Percentiles rank a stretch among this genome's conserved stretches.
Evolutionary conservation across 139 green algal species (phyloP).

Genomic region (Tetratostichococcus sp.): DNA sequence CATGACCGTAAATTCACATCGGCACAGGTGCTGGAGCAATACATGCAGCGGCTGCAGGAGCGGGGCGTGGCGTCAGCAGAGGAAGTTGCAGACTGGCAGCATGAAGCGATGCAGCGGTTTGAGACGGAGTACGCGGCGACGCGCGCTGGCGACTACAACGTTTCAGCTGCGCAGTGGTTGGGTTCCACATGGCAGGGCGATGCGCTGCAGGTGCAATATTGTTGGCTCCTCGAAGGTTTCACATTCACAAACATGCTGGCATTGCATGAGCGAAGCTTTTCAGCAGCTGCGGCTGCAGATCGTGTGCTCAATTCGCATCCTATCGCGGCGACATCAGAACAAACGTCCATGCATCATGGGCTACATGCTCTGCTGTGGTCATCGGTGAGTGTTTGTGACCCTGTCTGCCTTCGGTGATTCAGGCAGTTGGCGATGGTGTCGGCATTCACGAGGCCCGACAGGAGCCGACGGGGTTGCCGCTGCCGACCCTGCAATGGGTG

Average conservation of each 20-base stretch:
- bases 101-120: conserved; percentile 5
- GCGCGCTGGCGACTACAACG: conserved; percentile 37
- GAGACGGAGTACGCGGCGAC: conserved; percentile 33
- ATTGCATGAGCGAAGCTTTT: too few relatives aligned
- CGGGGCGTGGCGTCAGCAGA: not conserved
- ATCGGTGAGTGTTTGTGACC: too few relatives aligned
- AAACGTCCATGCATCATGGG: too few relatives aligned
- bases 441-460: conserved; percentile 7
- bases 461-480: conserved; percentile 57
- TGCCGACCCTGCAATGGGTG: conserved; percentile 53
- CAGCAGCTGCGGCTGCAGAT: too few relatives aligned
- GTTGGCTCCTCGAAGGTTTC: too few relatives aligned
- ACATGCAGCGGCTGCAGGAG: conserved; percentile 33
- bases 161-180: conserved; percentile 42
- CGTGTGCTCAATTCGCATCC: too few relatives aligned
- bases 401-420: too few relatives aligned
- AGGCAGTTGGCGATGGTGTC: not conserved
- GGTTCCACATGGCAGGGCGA: conserved; percentile 51
- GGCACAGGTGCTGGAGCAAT: conserved; percentile 31
- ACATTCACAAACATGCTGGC: too few relatives aligned
- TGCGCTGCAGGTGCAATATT: conserved; percentile 43
- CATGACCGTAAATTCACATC: too few relatives aligned
- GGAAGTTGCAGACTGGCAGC: conserved; percentile 10
- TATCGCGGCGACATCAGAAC: too few relatives aligned
- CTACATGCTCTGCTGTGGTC: too few relatives aligned